Percentiles rank a stretch among this genome's conserved stretches.
These are phyloP conservation scores for Letharia columbiana DNA, from an alignment of 495 filamentous ascomycete species.

Conservation along the genomic window DNA sequence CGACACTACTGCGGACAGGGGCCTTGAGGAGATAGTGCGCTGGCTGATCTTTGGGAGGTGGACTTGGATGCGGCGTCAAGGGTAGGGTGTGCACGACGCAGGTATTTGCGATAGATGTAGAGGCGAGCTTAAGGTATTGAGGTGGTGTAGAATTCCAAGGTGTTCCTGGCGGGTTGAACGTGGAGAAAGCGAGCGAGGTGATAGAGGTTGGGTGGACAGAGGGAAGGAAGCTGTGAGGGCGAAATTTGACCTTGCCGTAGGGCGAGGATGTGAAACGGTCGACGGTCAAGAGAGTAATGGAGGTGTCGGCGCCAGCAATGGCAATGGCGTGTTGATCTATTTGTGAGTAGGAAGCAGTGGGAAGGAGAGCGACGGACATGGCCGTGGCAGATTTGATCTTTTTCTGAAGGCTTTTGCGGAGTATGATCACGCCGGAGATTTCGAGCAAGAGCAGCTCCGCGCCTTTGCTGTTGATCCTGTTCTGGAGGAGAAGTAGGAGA, in stretches of 20 bases:
- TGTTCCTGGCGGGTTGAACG: slow-evolving; percentile 50
- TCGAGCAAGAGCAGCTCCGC: slow-evolving; percentile 64
- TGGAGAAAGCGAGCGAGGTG: slow-evolving; percentile 74
- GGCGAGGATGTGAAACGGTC: slow-evolving; percentile 39
- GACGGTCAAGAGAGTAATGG: slow-evolving; percentile 67
- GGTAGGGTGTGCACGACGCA: slow-evolving; percentile 78
- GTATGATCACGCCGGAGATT: slow-evolving; percentile 38
- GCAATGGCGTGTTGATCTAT: slow-evolving; percentile 72
- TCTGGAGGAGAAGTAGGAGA: slow-evolving; percentile 42
- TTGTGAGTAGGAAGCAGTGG: slow-evolving; percentile 40
- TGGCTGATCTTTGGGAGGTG: slow-evolving; percentile 28
- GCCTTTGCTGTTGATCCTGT: slow-evolving; percentile 47
- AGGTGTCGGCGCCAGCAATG: slow-evolving; percentile 72
- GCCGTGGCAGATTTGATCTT: slow-evolving; percentile 58
- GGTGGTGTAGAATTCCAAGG: slow-evolving; percentile 39
- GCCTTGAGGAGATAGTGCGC: slow-evolving; percentile 59
- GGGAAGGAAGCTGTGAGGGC: slow-evolving; percentile 53
- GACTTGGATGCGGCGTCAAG: slow-evolving; percentile 48
- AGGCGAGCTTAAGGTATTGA: slow-evolving; percentile 71
- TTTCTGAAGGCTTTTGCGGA: slow-evolving; percentile 47
- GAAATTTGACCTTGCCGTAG: slow-evolving; percentile 48
- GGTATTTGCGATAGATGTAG: slow-evolving; percentile 75
- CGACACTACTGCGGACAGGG: slow-evolving; percentile 38
- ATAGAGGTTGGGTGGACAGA: slow-evolving; percentile 77
- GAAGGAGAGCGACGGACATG: slow-evolving; percentile 64